Evolutionary conservation across 345 rosid species (phyloP).

Genomic region (Iberis pinnata): DNA sequence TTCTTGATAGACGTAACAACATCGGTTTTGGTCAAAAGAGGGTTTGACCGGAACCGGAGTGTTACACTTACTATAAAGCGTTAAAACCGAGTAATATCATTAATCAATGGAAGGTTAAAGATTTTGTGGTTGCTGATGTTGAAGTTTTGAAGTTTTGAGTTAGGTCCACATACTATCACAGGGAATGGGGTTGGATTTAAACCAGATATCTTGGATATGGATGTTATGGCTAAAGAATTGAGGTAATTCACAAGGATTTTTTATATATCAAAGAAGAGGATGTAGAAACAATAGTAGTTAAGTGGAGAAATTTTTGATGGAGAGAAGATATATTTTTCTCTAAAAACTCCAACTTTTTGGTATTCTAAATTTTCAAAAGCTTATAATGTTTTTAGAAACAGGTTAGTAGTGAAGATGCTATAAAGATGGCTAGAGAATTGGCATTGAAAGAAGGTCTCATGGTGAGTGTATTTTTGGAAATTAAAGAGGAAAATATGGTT

Average conservation of each 20-base stretch:
- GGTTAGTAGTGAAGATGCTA: constrained; percentile 89
- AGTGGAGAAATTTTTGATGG: not conserved
- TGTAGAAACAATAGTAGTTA: too few relatives aligned
- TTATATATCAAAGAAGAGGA: too few relatives aligned
- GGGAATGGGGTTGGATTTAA: constrained; percentile 98
- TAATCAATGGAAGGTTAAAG: not conserved
- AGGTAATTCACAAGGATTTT: constrained; percentile 34
- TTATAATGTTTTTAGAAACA: constrained; percentile 21
- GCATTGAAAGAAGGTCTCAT: constrained; percentile 93
- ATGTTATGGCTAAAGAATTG: constrained; percentile 81
- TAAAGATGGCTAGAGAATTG: constrained; percentile 87
- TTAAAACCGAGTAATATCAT: too few relatives aligned
- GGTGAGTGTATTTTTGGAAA: constrained; percentile 50
- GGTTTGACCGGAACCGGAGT: too few relatives aligned
- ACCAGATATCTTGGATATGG: constrained; percentile 92
- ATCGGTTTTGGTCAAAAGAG: too few relatives aligned
- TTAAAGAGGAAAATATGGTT: too few relatives aligned
- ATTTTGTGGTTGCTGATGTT: constrained; percentile 3
- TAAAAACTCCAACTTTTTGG: too few relatives aligned
- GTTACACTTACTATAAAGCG: too few relatives aligned
- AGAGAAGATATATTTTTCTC: too few relatives aligned
- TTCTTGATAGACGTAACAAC: too few relatives aligned
- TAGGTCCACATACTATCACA: constrained; percentile 92
- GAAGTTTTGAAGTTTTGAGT: constrained; percentile 16
- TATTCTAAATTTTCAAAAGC: too few relatives aligned